Evolutionary conservation across 179 eudicot species (phyloP), one percentile per base, ranked within the genome.

Genomic region (Spinacia oleracea): DNA sequence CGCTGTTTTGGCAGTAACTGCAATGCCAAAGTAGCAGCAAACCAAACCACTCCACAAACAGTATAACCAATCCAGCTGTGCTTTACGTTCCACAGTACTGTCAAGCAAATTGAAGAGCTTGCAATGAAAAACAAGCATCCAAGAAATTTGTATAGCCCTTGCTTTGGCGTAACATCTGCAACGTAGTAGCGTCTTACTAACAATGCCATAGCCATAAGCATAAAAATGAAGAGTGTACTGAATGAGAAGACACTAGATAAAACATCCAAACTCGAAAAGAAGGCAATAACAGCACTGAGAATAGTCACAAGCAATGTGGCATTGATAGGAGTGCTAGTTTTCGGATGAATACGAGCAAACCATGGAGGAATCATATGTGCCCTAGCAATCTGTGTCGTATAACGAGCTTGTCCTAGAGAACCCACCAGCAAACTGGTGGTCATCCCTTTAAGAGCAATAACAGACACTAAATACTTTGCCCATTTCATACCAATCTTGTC

Each of bases 341-440:
- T 95, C 0, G 97, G 97, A 71, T 95, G 97, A 62, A 95, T 91
- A 0, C 82, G 81, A 70, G 98, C 93, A 45, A 95, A 93, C 86
- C 86, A 90, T 0, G 98, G 98, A 11, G 98, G 98, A 56, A 93
- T 91, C 97, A 95, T 91, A 76, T 95, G 98, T 1, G 98, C 85
- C 71, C 97, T 66, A 3, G 98, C 98, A 12, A 95, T 95, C 70
- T 95, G 98, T 48, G 98, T 95, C 0, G 98, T 91, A 82, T 95
- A 95, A 5, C 98, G 86, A 46, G 93, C 93, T 78, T 95, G 98
- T 2, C 98, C 98, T 74, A 95, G 87, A 0, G 97, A 84, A 7
- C 98, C 95, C 29, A 91, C 93, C 0, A 95, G 88, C 87, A 95
- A 23, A 78, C 95, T 90, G 0, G 98, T 95, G 5, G 95, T 91